These are phyloP conservation scores for Metarhizium robertsii DNA, from an alignment of 2,329 filamentous ascomycete species.

Conservation along the genomic window DNA sequence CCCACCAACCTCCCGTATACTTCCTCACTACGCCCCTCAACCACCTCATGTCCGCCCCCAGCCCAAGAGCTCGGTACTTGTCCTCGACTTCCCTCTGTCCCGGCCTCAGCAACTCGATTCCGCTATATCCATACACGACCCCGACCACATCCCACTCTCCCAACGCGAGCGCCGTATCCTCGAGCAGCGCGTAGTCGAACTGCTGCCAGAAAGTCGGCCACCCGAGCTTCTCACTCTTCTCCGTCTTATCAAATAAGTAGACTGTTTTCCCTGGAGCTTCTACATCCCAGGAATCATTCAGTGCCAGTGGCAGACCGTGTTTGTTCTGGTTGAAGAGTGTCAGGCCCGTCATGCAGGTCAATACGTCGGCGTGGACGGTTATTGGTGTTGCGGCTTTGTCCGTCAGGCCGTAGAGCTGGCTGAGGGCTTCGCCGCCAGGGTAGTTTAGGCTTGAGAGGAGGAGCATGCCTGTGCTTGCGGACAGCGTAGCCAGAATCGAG, in stretches of 20 bases:
- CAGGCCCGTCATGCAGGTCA: slow-evolving; percentile 62
- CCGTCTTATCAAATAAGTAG: slow-evolving; percentile 52
- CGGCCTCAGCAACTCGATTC: slow-evolving; percentile 48
- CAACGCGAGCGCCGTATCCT: slow-evolving; percentile 37
- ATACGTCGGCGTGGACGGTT: slow-evolving; percentile 52
- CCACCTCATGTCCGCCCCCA: slow-evolving; percentile 29
- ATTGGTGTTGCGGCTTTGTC: slow-evolving; percentile 16
- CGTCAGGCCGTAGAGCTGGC: slow-evolving; percentile 34
- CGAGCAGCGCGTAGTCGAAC: slow-evolving; percentile 54
- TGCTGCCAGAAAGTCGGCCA: slow-evolving; percentile 49
- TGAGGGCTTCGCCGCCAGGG: slow-evolving; percentile 75
- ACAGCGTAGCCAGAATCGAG: slow-evolving; percentile 52
- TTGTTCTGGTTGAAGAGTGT: slow-evolving; percentile 53
- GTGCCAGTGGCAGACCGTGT: slow-evolving; percentile 25
- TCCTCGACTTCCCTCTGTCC: slow-evolving; percentile 15
- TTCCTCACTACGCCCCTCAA: slow-evolving; percentile 32
- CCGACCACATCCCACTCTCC: slow-evolving; percentile 48
- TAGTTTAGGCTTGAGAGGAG: slow-evolving; percentile 84
- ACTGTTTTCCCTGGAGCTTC: slow-evolving; percentile 14
- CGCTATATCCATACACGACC: slow-evolving; percentile 47
- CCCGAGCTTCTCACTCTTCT: slow-evolving; percentile 35
- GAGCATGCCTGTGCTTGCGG: slow-evolving; percentile 57
- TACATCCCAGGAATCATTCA: slow-evolving; percentile 3
- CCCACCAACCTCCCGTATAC: slow-evolving; percentile 53
- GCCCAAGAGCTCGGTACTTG: slow-evolving; percentile 30